phyloP scores from a whole-genome alignment of 2,329 filamentous ascomycete genomes.

The Sodiomyces alkalinus region DNA sequence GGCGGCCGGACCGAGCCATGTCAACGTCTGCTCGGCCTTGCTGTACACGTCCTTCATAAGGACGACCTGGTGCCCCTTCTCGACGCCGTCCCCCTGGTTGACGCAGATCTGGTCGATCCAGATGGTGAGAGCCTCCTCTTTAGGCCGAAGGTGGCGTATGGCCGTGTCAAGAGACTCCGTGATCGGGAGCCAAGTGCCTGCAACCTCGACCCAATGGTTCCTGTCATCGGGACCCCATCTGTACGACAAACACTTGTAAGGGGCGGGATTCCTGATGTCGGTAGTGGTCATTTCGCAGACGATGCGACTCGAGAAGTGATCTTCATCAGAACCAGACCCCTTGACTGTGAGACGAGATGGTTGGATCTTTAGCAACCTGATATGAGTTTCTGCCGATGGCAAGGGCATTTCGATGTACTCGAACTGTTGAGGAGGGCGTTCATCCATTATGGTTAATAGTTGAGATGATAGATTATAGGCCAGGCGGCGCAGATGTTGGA shows the following conservation, averaged over 20 bases:
- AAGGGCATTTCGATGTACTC: not conserved
- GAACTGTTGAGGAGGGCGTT: not conserved
- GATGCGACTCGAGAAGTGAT: conserved; percentile 2
- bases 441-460: not conserved
- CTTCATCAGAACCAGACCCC: conserved; percentile 3
- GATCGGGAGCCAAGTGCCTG: conserved; percentile 2
- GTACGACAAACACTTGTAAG: conserved; percentile 12
- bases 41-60: conserved; percentile 22
- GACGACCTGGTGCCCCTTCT: conserved; percentile 20
- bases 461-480: too few relatives aligned
- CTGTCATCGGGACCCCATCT: conserved; percentile 10
- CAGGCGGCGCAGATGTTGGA: not conserved
- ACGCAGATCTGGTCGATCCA: conserved; percentile 27
- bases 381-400: conserved; percentile 5
- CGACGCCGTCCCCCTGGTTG: conserved; percentile 19
- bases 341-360: not conserved
- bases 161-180: conserved; percentile 6
- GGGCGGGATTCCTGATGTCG: conserved; percentile 4
- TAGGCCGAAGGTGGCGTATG: conserved; percentile 3
- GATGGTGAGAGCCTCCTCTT: conserved; percentile 8
- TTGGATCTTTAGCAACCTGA: conserved; percentile 5
- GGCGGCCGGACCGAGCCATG: conserved; percentile 17
- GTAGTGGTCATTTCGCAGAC: conserved; percentile 3
- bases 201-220: conserved; percentile 3
- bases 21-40: conserved; percentile 15